Conservation (phyloP, 2,329 filamentous ascomycete species). For the Hypoxylon sp. region DNA sequence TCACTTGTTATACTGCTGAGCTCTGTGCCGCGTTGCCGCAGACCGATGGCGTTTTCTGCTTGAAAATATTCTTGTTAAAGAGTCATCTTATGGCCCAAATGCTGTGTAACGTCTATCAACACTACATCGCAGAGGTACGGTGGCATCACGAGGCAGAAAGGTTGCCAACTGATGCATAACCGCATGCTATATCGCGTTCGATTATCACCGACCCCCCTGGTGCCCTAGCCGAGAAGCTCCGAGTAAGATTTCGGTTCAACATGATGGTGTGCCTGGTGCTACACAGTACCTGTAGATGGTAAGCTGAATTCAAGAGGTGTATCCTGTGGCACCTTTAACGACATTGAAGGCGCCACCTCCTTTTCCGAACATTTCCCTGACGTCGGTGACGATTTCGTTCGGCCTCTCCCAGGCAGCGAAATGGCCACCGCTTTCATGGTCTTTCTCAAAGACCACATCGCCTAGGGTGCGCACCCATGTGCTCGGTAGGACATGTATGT, state of each 20-base stretch:
- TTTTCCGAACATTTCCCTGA: slow-evolving; percentile 66
- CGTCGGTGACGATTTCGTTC: slow-evolving; percentile 58
- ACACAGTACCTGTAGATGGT: background rate
- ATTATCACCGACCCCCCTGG: background rate
- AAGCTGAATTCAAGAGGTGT: slow-evolving; percentile 29
- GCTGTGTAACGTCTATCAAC: background rate
- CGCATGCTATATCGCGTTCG: background rate
- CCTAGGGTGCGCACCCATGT: slow-evolving; percentile 67
- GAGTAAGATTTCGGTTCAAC: background rate
- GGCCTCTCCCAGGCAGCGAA: slow-evolving; percentile 69
- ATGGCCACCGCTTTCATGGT: slow-evolving; percentile 62
- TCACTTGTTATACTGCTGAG: background rate
- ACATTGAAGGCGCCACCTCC: slow-evolving; percentile 54
- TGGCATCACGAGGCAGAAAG: background rate
- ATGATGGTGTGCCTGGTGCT: background rate
- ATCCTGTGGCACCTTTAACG: slow-evolving; percentile 42
- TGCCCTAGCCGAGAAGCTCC: background rate
- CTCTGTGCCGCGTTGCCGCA: background rate
- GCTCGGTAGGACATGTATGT: slow-evolving; percentile 61
- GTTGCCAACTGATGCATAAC: background rate
- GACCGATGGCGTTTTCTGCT: background rate
- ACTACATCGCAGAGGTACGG: background rate
- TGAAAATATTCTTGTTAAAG: no score
- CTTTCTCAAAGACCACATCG: slow-evolving; percentile 63
- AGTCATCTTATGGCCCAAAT: background rate